Evolutionary conservation across 2,329 filamentous ascomycete species (phyloP), one percentile per base, ranked within the genome.

Genomic region (Monilinia fructigena): DNA sequence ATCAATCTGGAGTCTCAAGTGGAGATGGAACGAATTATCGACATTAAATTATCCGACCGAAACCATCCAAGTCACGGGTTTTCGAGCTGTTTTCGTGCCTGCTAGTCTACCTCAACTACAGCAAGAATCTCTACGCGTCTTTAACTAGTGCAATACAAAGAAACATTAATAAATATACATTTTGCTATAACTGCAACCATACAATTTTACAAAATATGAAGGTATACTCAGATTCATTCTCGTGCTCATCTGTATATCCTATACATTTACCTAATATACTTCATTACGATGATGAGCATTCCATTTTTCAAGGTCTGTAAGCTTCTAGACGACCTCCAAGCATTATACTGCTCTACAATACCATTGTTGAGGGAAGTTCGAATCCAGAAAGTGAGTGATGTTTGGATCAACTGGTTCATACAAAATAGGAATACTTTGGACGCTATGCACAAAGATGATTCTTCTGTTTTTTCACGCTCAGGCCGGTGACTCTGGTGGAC

Each of bases 241-340:
- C 61, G 40, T 66, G 28, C 48, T 28, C 56, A 64, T 45, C n/a
- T 63, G 23, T 31, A 59, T 28, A 28, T 31, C 55, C 8, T 38
- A 42, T 26, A 14, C 52, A 45, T 55, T 45, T 20, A 48, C n/a
- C 28, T 6, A 52, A 16, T 28, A 68, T 67, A 53, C 58, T 20
- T 68, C 40, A 35, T 45, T 54, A 58, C 48, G 7, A 70, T 67
- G 60, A 90, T 90, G 16, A 55, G 88, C 26, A 82, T 92, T 70
- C 81, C 81, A 1, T 96, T 95, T 76, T 79, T 82, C n/a, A 81
- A 84, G 68, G 79, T 96, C 55, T 94, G 91, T 79, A 85, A 90
- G 68, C 81, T 97, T 4, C 82, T 97, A 54, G 86, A 93, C 68
- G 79, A 82, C 31, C 81, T 93, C 20, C 86, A 93, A 75, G 75